Conservation (phyloP, 352 stramenopile genomes). For the Pythium brassicae region DNA sequence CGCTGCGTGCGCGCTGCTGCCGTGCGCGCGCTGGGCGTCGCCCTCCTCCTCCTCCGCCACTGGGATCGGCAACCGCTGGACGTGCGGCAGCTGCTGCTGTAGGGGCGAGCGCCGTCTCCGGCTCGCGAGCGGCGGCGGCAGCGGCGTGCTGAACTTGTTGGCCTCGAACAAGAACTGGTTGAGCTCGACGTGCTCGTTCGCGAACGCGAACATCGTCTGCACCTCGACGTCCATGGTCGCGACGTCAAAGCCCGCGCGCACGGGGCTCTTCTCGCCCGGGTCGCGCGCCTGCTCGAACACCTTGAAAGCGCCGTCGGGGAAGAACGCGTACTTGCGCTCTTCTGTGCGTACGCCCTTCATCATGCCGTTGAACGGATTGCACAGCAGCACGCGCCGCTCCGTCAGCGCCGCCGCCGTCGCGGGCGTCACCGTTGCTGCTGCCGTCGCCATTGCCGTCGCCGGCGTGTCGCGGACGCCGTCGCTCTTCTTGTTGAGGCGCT, state of each 20-base stretch:
- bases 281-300: slow-evolving; percentile 54
- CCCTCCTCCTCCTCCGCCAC: background rate
- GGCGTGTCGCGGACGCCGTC: background rate
- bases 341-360: slow-evolving; percentile 63
- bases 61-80: slow-evolving; percentile 11
- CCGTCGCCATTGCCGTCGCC: slow-evolving; percentile 10
- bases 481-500: no score
- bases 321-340: slow-evolving; percentile 72
- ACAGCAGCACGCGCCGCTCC: slow-evolving; percentile 51
- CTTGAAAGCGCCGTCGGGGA: slow-evolving; percentile 56
- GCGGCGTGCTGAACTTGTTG: slow-evolving; percentile 50
- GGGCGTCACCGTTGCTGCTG: slow-evolving; percentile 11
- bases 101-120: background rate
- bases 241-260: slow-evolving; percentile 54
- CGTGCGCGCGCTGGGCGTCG: background rate
- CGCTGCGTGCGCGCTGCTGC: background rate
- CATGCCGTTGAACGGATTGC: slow-evolving; percentile 69
- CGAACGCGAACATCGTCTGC: slow-evolving; percentile 41
- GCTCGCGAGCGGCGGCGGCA: slow-evolving; percentile 3
- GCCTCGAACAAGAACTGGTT: slow-evolving; percentile 71
- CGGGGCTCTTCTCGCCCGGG: slow-evolving; percentile 41
- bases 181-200: slow-evolving; percentile 52
- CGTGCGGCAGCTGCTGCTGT: slow-evolving; percentile 1
- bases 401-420: slow-evolving; percentile 14
- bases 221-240: slow-evolving; percentile 53